phyloP scores from a whole-genome alignment of 768 basidiomycete species.

The Myochromella boudieri region DNA sequence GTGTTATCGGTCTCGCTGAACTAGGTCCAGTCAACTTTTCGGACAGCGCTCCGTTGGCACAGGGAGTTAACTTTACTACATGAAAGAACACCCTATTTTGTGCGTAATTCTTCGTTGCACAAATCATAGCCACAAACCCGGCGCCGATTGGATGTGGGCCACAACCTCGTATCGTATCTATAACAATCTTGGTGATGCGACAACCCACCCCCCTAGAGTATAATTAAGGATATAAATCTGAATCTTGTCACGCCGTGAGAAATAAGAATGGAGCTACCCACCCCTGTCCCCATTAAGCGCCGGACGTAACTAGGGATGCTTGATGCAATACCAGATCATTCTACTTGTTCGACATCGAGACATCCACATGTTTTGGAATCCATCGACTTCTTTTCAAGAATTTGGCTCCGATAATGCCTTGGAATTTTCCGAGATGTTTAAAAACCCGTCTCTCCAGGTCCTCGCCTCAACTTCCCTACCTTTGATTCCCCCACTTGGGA shows the following conservation, averaged over 20 bases:
- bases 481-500: slow-evolving; percentile 19
- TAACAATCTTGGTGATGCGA: slow-evolving; percentile 8
- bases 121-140: slow-evolving; percentile 12
- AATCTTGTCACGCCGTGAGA: slow-evolving; percentile 10
- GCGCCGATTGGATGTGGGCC: slow-evolving; percentile 1
- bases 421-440: slow-evolving; percentile 16
- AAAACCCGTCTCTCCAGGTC: slow-evolving; percentile 8
- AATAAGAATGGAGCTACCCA: slow-evolving; percentile 10
- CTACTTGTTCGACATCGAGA: too few relatives aligned
- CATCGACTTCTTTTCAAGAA: too few relatives aligned
- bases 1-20: slow-evolving; percentile 8
- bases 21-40: slow-evolving; percentile 75
- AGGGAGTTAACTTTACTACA: slow-evolving; percentile 82
- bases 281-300: slow-evolving; percentile 14
- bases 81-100: slow-evolving; percentile 22
- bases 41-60: slow-evolving; percentile 84
- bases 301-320: slow-evolving; percentile 28
- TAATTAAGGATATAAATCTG: slow-evolving; percentile 6
- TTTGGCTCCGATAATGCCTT: slow-evolving; percentile 6
- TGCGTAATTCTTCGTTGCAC: slow-evolving; percentile 1
- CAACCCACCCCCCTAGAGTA: slow-evolving; percentile 7
- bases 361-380: too few relatives aligned
- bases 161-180: too few relatives aligned
- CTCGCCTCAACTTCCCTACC: slow-evolving; percentile 15
- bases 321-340: slow-evolving; percentile 20